phyloP scores from a whole-genome alignment of 768 basidiomycete species.

The Cyclocybe cylindracea region DNA sequence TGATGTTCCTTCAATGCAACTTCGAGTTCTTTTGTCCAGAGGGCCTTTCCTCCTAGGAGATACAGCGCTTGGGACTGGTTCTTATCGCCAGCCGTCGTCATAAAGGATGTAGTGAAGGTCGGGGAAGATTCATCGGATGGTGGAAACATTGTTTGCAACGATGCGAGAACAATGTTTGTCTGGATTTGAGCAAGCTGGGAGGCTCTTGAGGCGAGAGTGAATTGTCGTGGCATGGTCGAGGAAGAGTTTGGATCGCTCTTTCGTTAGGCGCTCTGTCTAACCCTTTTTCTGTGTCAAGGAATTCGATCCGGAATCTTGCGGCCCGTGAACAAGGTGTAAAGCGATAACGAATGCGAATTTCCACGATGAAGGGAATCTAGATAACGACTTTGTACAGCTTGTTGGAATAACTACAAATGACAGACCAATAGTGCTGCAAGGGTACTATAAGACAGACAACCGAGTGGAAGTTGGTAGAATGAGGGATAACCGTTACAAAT shows the following conservation, averaged over 20 bases:
- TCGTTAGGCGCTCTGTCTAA: neutral
- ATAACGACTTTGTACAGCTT: constrained; percentile 59
- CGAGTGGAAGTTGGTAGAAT: constrained; percentile 49
- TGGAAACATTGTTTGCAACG: constrained; percentile 61
- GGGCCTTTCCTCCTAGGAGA: constrained; percentile 83
- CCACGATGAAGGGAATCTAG: constrained; percentile 30
- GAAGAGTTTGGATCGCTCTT: neutral
- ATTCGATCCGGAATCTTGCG: neutral
- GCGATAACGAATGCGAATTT: constrained; percentile 7
- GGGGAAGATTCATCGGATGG: constrained; percentile 31
- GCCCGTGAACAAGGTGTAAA: neutral
- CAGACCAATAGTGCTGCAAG: constrained; percentile 65
- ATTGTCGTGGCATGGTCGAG: constrained; percentile 41
- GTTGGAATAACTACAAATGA: constrained; percentile 72
- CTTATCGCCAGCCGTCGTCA: constrained; percentile 80
- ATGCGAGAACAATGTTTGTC: constrained; percentile 74
- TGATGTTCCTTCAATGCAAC: constrained; percentile 68
- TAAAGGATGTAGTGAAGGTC: constrained; percentile 46
- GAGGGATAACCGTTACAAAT: constrained; percentile 63
- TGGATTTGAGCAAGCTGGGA: constrained; percentile 91
- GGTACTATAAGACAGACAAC: constrained; percentile 72
- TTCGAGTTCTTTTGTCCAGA: constrained; percentile 98
- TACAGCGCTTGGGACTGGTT: constrained; percentile 88
- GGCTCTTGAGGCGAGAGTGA: constrained; percentile 81
- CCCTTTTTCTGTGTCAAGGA: too few species aligned